Percentiles rank a stretch among this genome's conserved stretches.
These are phyloP conservation scores for Linaria vulgaris DNA, from an alignment of 257 asterid species.

Conservation along the genomic window DNA sequence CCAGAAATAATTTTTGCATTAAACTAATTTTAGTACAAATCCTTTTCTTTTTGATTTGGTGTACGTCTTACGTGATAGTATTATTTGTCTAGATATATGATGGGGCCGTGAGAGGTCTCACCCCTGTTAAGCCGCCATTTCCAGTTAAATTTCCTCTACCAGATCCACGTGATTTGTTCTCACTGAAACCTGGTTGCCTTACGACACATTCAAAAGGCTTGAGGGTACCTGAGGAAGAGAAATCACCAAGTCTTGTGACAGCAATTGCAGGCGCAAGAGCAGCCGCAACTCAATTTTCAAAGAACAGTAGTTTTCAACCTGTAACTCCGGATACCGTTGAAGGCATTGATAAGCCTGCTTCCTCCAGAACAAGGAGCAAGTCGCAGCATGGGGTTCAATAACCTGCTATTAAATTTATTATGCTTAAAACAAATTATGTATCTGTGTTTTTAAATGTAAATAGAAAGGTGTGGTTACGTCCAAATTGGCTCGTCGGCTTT, in stretches of 20 bases:
- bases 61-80: constrained; percentile 10
- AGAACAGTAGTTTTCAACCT: constrained; percentile 15
- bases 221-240: constrained; percentile 35
- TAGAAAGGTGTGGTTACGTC: too few species aligned
- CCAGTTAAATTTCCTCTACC: constrained; percentile 67
- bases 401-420: too few species aligned
- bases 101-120: constrained; percentile 71
- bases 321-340: too few species aligned
- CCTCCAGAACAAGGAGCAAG: too few species aligned
- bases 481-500: too few species aligned
- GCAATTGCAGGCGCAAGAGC: constrained; percentile 85
- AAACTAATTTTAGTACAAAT: neutral
- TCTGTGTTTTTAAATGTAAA: too few species aligned
- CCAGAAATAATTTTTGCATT: constrained; percentile 9
- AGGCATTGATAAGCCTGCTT: too few species aligned
- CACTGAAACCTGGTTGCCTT: constrained; percentile 70
- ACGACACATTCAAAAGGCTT: constrained; percentile 32
- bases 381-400: too few species aligned
- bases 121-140: constrained; percentile 46
- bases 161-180: constrained; percentile 49
- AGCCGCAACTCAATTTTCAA: constrained; percentile 76
- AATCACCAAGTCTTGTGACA: constrained; percentile 51
- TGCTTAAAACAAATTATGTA: too few species aligned
- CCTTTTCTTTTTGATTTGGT: neutral
- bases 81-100: constrained; percentile 53